These are phyloP conservation scores for Heliamphora exappendiculata DNA, from an alignment of 148 eudicot species.

Conservation along the genomic window DNA sequence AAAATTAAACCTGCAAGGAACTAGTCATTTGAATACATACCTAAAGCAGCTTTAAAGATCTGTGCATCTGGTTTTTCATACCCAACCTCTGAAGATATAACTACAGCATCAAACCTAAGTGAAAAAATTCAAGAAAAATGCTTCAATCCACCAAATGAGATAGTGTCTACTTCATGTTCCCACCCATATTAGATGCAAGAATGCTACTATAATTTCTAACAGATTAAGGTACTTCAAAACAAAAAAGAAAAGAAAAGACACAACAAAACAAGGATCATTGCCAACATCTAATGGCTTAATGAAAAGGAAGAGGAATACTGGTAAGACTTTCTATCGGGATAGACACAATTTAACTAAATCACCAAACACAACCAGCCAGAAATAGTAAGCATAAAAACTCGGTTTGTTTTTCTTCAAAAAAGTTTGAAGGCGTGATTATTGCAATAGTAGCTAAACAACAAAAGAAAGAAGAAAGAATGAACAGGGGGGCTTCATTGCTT, in stretches of 20 bases:
- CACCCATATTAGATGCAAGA: background rate
- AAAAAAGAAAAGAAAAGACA: background rate
- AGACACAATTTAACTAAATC: background rate
- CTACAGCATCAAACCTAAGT: constrained; percentile 82
- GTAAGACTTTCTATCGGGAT: background rate
- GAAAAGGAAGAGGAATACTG: background rate
- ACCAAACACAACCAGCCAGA: background rate
- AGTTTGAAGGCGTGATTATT: background rate
- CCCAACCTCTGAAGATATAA: constrained; percentile 90
- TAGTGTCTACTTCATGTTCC: background rate
- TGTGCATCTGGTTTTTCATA: constrained; percentile 76
- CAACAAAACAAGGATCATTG: background rate
- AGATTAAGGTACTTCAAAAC: background rate
- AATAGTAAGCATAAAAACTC: background rate
- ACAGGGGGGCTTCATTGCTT: constrained; percentile 20
- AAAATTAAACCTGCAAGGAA: background rate
- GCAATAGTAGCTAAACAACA: background rate
- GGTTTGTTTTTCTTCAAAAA: background rate
- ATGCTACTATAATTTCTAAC: background rate
- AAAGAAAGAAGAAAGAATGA: background rate
- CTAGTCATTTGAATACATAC: constrained; percentile 32
- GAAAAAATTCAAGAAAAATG: constrained; percentile 4
- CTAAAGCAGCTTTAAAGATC: constrained; percentile 83
- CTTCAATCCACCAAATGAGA: background rate
- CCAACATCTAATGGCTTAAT: background rate